phyloP scores from a whole-genome alignment of 106 monocot genomes.

The Phalaenopsis equestris region DNA sequence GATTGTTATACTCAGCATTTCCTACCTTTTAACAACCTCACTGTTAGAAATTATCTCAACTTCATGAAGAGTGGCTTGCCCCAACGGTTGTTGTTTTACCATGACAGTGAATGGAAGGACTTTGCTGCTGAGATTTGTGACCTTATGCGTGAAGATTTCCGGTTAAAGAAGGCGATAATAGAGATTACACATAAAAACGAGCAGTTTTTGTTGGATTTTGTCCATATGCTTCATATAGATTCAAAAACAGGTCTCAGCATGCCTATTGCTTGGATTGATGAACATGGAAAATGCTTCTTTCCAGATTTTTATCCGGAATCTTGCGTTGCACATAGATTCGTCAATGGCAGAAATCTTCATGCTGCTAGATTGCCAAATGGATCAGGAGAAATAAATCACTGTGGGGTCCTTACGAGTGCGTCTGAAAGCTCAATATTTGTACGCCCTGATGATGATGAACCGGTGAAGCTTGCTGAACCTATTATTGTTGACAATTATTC shows the following conservation, averaged over 20 bases:
- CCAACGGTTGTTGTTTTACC: conserved; percentile 38
- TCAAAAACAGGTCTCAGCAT: conserved; percentile 28
- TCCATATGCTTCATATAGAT: conserved; percentile 60
- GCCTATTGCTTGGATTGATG: conserved; percentile 73
- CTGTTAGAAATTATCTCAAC: conserved; percentile 45
- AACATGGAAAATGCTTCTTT: conserved; percentile 38
- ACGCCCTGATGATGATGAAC: conserved; percentile 12
- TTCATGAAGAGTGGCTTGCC: conserved; percentile 64
- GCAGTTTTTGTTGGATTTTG: conserved; percentile 59
- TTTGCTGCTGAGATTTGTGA: conserved; percentile 29
- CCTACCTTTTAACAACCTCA: conserved; percentile 7
- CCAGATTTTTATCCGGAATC: conserved; percentile 26
- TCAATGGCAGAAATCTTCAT: conserved; percentile 16
- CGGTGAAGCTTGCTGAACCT: background rate
- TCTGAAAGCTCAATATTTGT: conserved; percentile 53
- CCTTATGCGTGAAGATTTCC: conserved; percentile 37
- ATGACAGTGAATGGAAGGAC: conserved; percentile 60
- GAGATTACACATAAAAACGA: conserved; percentile 29
- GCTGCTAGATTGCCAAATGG: conserved; percentile 9
- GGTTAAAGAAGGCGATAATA: conserved; percentile 45
- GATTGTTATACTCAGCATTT: background rate
- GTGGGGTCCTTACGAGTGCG: conserved; percentile 18
- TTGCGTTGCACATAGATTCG: conserved; percentile 15
- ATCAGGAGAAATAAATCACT: conserved; percentile 9
- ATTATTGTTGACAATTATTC: conserved; percentile 2